phyloP scores from a whole-genome alignment of 176 grass and related monocot species.

The Triticum turgidum region DNA sequence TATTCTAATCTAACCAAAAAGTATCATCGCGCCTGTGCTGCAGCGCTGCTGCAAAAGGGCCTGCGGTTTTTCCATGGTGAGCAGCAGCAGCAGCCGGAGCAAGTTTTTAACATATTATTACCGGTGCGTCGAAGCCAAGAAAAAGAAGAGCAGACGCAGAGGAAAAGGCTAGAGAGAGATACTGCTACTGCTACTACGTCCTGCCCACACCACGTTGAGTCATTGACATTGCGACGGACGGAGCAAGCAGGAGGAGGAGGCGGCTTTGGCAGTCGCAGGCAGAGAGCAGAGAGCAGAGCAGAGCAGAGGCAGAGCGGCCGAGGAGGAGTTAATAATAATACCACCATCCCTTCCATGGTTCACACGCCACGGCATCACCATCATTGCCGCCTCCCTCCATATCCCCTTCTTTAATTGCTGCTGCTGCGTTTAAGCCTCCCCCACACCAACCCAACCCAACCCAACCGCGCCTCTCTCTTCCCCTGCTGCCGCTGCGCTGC shows the following conservation, averaged over 20 bases:
- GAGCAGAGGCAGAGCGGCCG: background rate
- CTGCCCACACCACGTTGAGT: background rate
- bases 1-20: background rate
- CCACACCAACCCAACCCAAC: slow-evolving; percentile 16
- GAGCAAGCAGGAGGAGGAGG: background rate
- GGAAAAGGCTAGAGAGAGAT: slow-evolving; percentile 20
- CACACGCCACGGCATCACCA: slow-evolving; percentile 63
- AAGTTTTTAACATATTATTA: background rate
- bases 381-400: slow-evolving; percentile 41
- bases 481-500: background rate
- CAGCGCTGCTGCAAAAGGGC: background rate
- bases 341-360: slow-evolving; percentile 34
- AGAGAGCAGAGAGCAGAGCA: background rate
- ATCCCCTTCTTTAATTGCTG: slow-evolving; percentile 35
- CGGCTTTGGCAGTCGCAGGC: background rate
- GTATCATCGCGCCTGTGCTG: background rate
- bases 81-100: background rate
- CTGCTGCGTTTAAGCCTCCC: slow-evolving; percentile 30
- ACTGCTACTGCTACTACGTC: too few species aligned
- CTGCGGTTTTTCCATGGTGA: background rate
- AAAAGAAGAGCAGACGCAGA: background rate
- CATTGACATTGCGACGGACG: slow-evolving; percentile 41
- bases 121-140: slow-evolving; percentile 29
- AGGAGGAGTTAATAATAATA: slow-evolving; percentile 53
- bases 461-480: slow-evolving; percentile 9